Base-by-base conservation (phyloP, 805 yeast species). In the Pichia sporocuriosa region DNA sequence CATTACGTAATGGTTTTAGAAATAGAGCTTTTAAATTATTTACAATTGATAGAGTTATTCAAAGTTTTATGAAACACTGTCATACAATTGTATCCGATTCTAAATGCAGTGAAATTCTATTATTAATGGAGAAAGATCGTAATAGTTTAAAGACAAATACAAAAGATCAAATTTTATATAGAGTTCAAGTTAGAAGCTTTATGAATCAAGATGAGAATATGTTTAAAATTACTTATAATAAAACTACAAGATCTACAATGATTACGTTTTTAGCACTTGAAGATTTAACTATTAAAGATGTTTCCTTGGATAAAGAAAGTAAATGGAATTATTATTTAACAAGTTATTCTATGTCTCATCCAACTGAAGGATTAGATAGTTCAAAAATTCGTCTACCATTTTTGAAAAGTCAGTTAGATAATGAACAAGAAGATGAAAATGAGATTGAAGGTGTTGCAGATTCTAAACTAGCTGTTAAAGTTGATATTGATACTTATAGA, bases 261-360 rank as follows among this genome's bases (percentile, higher is more conserved):
- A 79, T 94, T 48, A 90, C 87, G 54, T 87, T 83, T 62, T 79
- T 93, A 42, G 89, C 90, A 9, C 68, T 86, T 33, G 96, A 87
- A 55, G 97, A 90, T 57, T 67, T 89, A 53, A 89, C 97, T 0
- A 72, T 89, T 56, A 81, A 81, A 44, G 85, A 84, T 49, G 56
- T 39, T 7, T 35, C 48, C 15, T 68, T 70, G 51, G 73, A 79
- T 19, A 76, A 79, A 3, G 90, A 84, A 52, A 94, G 86, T 49
- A 77, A 76, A 54, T 93, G 96, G 84, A 89, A 87, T 58, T 90
- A 93, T 66, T 93, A 93, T 58, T 73, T 93, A 38, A 90, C 97
- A 0, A 84, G 95, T 32, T 93, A 84, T 61, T 76, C 89, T 32
- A 83, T 93, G 84, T 83, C 95, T 3, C 95, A 87, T 55, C 97